Percentiles rank a stretch among this genome's conserved stretches.
Evolutionary conservation across 495 filamentous ascomycete genomes (phyloP).

Genomic region (Annulohypoxylon stygium): DNA sequence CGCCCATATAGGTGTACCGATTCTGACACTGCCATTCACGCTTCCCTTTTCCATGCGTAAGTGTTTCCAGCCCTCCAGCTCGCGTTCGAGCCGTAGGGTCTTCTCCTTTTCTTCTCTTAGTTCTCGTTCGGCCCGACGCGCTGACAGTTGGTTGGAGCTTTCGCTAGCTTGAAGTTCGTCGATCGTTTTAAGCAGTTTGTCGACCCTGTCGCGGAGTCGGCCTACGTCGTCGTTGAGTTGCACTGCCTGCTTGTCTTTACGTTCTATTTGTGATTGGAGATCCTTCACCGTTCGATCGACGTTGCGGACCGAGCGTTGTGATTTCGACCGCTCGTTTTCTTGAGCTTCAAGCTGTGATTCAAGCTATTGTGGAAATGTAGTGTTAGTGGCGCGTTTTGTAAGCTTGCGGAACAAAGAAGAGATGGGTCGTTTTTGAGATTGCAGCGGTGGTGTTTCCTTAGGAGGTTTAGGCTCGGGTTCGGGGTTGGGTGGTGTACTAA

Average conservation of each 20-base stretch:
- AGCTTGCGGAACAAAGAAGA: constrained; percentile 43
- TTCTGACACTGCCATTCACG: constrained; percentile 50
- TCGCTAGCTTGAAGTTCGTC: constrained; percentile 93
- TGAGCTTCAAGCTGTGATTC: constrained; percentile 92
- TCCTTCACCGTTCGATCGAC: constrained; percentile 96
- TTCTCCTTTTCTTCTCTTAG: constrained; percentile 91
- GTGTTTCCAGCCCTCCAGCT: constrained; percentile 87
- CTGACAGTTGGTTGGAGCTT: constrained; percentile 79
- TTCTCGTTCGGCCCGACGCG: constrained; percentile 89
- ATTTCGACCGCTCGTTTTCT: constrained; percentile 79
- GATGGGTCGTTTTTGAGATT: constrained; percentile 33
- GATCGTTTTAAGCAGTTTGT: constrained; percentile 87
- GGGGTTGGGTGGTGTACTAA: constrained; percentile 60
- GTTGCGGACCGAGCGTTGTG: constrained; percentile 88
- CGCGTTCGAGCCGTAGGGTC: constrained; percentile 82
- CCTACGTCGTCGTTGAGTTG: constrained; percentile 85
- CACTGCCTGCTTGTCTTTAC: constrained; percentile 84
- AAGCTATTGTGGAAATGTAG: constrained; percentile 68
- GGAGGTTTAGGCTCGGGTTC: constrained; percentile 27
- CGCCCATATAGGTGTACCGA: constrained; percentile 48
- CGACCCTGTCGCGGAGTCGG: constrained; percentile 88
- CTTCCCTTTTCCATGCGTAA: constrained; percentile 72
- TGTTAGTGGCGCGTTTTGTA: constrained; percentile 45
- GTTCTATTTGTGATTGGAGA: constrained; percentile 90
- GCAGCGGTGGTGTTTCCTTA: constrained; percentile 12